A percentile compares a stretch with the other conserved stretches of the same genome.
Evolutionary conservation across 108 stramenopile genomes (phyloP).

Genomic region (Cyclotella sp.): DNA sequence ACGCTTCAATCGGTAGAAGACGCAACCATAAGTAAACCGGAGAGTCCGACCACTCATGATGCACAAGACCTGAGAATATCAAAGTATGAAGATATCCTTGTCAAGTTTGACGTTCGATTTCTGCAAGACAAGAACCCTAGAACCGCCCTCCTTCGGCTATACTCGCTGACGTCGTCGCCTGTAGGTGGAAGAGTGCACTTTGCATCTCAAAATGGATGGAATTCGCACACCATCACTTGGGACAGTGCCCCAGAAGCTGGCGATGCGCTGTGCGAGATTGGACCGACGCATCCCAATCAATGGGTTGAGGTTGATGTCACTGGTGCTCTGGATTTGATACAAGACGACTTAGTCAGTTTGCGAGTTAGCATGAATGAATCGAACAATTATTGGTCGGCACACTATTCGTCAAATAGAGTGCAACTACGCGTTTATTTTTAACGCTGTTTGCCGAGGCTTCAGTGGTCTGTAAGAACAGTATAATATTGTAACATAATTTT

Average conservation of each 20-base stretch:
- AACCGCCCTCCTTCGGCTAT: slow-evolving; percentile 34
- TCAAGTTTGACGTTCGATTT: slow-evolving; percentile 34
- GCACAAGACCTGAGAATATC: background rate
- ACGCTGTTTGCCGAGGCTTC: background rate
- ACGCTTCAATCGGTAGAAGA: slow-evolving; percentile 26
- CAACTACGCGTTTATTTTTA: slow-evolving; percentile 36
- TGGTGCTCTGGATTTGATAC: slow-evolving; percentile 8
- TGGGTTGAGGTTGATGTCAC: slow-evolving; percentile 48
- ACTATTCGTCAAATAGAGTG: slow-evolving; percentile 23
- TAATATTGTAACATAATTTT: too few relatives aligned
- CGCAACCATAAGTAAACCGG: slow-evolving; percentile 22
- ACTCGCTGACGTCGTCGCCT: slow-evolving; percentile 36
- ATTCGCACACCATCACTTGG: slow-evolving; percentile 25
- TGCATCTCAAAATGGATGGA: slow-evolving; percentile 29
- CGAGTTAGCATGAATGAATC: slow-evolving; percentile 19
- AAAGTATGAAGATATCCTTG: slow-evolving; percentile 14
- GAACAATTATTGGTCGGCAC: slow-evolving; percentile 26
- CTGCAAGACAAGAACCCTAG: slow-evolving; percentile 16
- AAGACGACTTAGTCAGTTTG: slow-evolving; percentile 22
- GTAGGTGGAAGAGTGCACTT: slow-evolving; percentile 32
- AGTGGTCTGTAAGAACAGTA: background rate
- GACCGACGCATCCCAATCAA: slow-evolving; percentile 22
- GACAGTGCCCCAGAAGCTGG: slow-evolving; percentile 21
- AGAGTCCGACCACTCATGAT: background rate
- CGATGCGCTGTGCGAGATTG: slow-evolving; percentile 16